phyloP scores from a whole-genome alignment of 306 rosid species.

The Argentina anserina region DNA sequence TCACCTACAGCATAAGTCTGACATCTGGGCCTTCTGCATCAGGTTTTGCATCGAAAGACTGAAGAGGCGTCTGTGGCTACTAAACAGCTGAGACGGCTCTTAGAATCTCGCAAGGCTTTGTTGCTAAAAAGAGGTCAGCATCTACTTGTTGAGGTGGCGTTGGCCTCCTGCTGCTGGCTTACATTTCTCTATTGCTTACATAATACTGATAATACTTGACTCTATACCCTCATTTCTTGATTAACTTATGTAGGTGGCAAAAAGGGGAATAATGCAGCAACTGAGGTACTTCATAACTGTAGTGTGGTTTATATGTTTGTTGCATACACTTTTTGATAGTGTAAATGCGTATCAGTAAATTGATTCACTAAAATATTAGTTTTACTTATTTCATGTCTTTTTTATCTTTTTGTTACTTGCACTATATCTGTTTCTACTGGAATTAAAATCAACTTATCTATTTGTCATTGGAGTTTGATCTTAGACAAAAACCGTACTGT shows the following conservation, averaged over 20 bases:
- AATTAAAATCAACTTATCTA: background rate
- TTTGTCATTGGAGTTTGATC: background rate
- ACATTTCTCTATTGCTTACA: background rate
- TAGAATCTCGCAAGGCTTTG: conserved; percentile 60
- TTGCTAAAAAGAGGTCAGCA: conserved; percentile 46
- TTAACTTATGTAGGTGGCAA: conserved; percentile 51
- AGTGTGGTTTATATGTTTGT: background rate
- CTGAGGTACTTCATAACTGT: conserved; percentile 52
- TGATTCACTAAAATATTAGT: background rate
- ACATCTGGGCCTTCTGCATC: conserved; percentile 20
- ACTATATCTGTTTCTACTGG: background rate
- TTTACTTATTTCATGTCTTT: background rate
- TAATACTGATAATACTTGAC: background rate
- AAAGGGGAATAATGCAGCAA: conserved; percentile 34
- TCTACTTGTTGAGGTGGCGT: conserved; percentile 1
- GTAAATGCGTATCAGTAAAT: background rate
- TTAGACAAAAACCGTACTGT: background rate
- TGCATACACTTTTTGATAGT: background rate
- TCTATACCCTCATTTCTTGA: conserved; percentile 6
- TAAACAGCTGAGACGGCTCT: conserved; percentile 57
- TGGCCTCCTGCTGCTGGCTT: background rate
- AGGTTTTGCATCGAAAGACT: conserved; percentile 93
- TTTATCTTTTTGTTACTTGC: background rate
- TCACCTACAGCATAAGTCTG: conserved; percentile 4
- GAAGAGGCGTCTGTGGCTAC: conserved; percentile 71